Evolutionary conservation across 805 yeast genomes (phyloP).

Genomic region (Komagataella kurtzmanii): DNA sequence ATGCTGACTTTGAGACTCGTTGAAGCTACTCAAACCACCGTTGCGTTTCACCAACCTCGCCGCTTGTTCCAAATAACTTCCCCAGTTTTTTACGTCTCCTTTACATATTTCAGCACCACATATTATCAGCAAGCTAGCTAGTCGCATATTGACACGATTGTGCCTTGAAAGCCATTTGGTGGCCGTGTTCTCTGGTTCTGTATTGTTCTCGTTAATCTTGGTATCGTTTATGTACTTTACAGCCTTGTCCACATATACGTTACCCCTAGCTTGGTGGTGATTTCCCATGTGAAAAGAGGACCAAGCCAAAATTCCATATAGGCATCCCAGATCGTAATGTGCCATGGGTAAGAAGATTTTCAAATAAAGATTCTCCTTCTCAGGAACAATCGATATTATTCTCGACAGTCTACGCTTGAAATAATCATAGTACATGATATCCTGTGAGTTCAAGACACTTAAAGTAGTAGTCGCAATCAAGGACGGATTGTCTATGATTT

Average conservation of each 20-base stretch:
- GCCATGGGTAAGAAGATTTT: slow-evolving; percentile 43
- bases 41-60: slow-evolving; percentile 43
- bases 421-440: slow-evolving; percentile 24
- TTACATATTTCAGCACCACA: slow-evolving; percentile 75
- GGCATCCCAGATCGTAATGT: slow-evolving; percentile 32
- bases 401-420: slow-evolving; percentile 30
- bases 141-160: slow-evolving; percentile 25
- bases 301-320: slow-evolving; percentile 42
- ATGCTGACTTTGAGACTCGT: slow-evolving; percentile 42
- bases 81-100: slow-evolving; percentile 74
- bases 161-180: slow-evolving; percentile 10
- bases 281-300: slow-evolving; percentile 38
- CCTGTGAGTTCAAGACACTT: slow-evolving; percentile 8
- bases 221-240: slow-evolving; percentile 24
- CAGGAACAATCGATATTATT: slow-evolving; percentile 34
- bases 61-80: slow-evolving; percentile 49
- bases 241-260: slow-evolving; percentile 32
- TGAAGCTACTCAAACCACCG: slow-evolving; percentile 47
- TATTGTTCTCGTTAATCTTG: slow-evolving; percentile 13
- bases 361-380: slow-evolving; percentile 34
- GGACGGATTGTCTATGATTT: slow-evolving; percentile 12
- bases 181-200: slow-evolving; percentile 3
- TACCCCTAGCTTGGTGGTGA: slow-evolving; percentile 27
- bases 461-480: slow-evolving; percentile 12
- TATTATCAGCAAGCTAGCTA: slow-evolving; percentile 56